Evolutionary conservation across 106 monocot species (phyloP).

Genomic region (Ottelia alismoides): DNA sequence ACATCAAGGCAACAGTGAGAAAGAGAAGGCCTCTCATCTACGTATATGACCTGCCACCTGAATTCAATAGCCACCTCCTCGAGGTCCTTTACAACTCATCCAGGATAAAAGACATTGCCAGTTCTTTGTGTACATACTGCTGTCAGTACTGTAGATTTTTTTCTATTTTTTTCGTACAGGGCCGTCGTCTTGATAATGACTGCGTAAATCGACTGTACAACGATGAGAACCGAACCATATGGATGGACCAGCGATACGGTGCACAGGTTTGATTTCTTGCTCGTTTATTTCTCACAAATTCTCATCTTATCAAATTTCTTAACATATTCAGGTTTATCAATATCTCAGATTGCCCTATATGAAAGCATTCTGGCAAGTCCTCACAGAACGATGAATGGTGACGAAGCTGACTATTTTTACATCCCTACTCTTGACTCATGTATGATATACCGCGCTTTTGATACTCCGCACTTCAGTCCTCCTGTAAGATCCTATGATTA

Average conservation of each 20-base stretch:
- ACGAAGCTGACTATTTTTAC: constrained; percentile 93
- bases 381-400: constrained; percentile 83
- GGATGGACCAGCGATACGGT: constrained; percentile 77
- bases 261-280: too few relatives aligned
- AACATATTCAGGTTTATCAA: too few relatives aligned
- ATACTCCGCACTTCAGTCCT: constrained; percentile 78
- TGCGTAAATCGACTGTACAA: constrained; percentile 87
- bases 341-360: constrained; percentile 89
- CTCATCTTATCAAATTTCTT: not conserved
- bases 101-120: too few relatives aligned
- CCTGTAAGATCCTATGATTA: too few relatives aligned
- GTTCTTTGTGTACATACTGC: not conserved
- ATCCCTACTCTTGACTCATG: constrained; percentile 90
- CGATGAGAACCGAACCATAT: constrained; percentile 59
- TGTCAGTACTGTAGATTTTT: not conserved
- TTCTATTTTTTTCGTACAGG: constrained; percentile 28
- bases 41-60: constrained; percentile 90
- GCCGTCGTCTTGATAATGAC: constrained; percentile 62
- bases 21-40: constrained; percentile 94
- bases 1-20: constrained; percentile 18
- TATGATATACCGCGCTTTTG: constrained; percentile 68
- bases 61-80: constrained; percentile 86
- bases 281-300: too few relatives aligned
- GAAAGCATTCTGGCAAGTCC: constrained; percentile 92
- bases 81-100: constrained; percentile 35